Evolutionary conservation across 345 rosid species (phyloP).

Genomic region (Aegle marmelos): DNA sequence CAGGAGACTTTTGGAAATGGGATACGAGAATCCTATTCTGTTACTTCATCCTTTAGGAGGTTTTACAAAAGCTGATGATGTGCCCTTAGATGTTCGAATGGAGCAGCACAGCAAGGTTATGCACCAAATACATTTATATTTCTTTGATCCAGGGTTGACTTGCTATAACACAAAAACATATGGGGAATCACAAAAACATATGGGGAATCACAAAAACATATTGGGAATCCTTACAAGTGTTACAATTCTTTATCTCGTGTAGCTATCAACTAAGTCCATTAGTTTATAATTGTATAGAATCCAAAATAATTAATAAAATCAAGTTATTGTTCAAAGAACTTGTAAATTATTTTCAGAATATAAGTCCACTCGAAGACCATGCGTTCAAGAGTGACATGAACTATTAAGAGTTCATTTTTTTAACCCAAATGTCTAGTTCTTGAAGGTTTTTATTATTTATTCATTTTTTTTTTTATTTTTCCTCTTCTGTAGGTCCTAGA

Average conservation of each 20-base stretch:
- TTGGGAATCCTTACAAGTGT: not conserved
- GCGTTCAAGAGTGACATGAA: not conserved
- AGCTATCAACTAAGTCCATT: not conserved
- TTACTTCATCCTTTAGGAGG: slow-evolving; percentile 98
- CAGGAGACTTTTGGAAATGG: slow-evolving; percentile 75
- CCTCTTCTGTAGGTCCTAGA: slow-evolving; percentile 58
- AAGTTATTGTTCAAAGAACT: not conserved
- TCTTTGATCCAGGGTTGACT: not conserved
- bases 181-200: not conserved
- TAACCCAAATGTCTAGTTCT: not conserved
- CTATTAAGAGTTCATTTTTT: not conserved
- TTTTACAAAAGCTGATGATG: slow-evolving; percentile 89
- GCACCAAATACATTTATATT: not conserved
- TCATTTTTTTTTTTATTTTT: not conserved
- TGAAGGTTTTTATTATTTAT: not conserved
- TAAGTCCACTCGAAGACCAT: not conserved
- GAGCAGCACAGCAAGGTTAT: slow-evolving; percentile 90
- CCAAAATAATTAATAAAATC: not conserved
- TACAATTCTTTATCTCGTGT: not conserved
- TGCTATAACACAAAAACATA: not conserved
- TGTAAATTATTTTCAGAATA: not conserved
- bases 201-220: not conserved
- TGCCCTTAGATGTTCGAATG: slow-evolving; percentile 92
- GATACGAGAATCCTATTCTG: slow-evolving; percentile 85
- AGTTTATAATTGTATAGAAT: not conserved